Percentiles rank a stretch among this genome's conserved stretches.
phyloP scores from a whole-genome alignment of 805 yeast genomes.

The Suhomyces faveliae region DNA sequence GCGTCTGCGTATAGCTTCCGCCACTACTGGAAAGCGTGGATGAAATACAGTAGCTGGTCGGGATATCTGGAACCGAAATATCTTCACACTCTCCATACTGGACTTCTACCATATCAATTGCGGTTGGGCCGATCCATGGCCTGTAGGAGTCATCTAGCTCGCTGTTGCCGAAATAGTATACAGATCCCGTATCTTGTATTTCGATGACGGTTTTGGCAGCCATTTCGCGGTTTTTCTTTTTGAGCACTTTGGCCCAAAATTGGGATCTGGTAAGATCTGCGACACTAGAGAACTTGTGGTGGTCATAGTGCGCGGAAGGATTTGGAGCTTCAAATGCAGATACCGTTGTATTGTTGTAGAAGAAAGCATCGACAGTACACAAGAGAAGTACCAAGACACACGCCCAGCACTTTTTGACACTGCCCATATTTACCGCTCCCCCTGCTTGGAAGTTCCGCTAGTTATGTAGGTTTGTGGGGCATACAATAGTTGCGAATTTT shows the following conservation, averaged over 20 bases:
- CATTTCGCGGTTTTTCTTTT: slow-evolving; percentile 5
- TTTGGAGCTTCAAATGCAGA: background rate
- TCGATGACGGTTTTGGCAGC: slow-evolving; percentile 9
- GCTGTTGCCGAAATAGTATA: slow-evolving; percentile 9
- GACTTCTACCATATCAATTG: slow-evolving; percentile 20
- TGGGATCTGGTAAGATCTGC: slow-evolving; percentile 9
- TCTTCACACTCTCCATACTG: slow-evolving; percentile 13
- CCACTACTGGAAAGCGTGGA: slow-evolving; percentile 16
- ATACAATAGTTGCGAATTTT: background rate
- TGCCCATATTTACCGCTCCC: background rate
- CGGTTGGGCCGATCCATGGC: background rate
- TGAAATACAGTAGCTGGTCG: slow-evolving; percentile 19
- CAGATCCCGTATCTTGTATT: slow-evolving; percentile 9
- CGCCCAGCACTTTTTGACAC: background rate
- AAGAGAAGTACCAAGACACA: background rate
- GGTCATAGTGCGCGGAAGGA: background rate
- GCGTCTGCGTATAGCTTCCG: slow-evolving; percentile 16
- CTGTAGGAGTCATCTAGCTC: slow-evolving; percentile 2
- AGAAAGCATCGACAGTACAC: background rate
- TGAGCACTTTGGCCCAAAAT: slow-evolving; percentile 12
- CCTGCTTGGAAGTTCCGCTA: background rate
- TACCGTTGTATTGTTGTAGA: background rate
- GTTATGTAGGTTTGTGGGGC: background rate
- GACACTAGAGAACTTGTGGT: background rate
- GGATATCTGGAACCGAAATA: slow-evolving; percentile 8